Evolutionary conservation across 495 filamentous ascomycete species (phyloP).

Genomic region (Xanthoparmelia taractica): DNA sequence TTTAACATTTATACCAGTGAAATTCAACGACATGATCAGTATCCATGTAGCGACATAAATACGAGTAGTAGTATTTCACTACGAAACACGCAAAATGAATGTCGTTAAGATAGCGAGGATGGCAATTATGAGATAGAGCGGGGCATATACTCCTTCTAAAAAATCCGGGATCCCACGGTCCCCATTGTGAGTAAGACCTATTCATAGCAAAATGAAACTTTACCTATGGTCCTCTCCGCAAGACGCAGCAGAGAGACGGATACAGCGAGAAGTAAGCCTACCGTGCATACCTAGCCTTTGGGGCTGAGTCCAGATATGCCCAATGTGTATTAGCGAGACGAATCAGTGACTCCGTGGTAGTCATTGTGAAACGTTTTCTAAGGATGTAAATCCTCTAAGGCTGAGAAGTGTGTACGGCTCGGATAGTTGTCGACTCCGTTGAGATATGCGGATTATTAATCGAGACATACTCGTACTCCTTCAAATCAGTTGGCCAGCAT

Average conservation of each 20-base stretch:
- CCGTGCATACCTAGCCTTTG: not conserved
- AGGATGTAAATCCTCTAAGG: not conserved
- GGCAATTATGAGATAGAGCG: not conserved
- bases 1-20: not conserved
- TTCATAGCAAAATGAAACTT: not conserved
- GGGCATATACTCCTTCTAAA: not conserved
- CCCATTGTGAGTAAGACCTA: not conserved
- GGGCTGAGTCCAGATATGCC: not conserved
- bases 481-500: too few relatives aligned
- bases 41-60: not conserved
- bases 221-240: not conserved
- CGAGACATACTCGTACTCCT: not conserved
- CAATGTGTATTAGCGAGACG: not conserved
- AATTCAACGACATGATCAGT: not conserved
- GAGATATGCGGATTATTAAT: not conserved
- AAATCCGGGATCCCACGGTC: not conserved
- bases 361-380: not conserved
- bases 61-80: not conserved
- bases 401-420: not conserved
- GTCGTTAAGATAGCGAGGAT: not conserved
- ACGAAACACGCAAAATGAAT: not conserved
- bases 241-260: not conserved
- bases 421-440: not conserved
- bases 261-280: not conserved
- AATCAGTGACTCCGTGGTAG: too few relatives aligned